Base-by-base conservation (phyloP, 2,329 filamentous ascomycete genomes). In the Plenodomus biglobosus region DNA sequence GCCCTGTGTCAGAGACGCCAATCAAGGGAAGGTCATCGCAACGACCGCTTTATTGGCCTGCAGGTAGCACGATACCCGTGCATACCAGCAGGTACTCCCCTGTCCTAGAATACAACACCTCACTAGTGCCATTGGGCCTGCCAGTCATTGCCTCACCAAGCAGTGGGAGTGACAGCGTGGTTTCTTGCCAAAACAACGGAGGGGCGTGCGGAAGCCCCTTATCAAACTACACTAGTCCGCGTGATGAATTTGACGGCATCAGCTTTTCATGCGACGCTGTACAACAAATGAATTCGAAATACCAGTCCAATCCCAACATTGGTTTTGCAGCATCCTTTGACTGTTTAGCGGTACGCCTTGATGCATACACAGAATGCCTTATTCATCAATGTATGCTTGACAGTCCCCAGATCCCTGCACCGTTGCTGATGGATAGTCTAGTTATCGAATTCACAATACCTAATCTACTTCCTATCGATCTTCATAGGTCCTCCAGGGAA, bases 331-430 rank as follows among this genome's bases (percentile, higher is more conserved):
- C 50, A 34, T 53, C 60, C 2, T 59, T 68, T 22, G 55, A 64
- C 38, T 63, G 63, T 46, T 46, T 68, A 35, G 46, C 62, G n/a
- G 56, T 70, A 13, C 51, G 41, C 17, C 50, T 61, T 16, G 55
- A 64, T 42, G n/a, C 32, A 11, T 56, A 56, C 15, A 52, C 50
- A 37, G 53, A 54, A 44, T 32, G 42, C 8, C 44, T 68, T 8
- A 54, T 70, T 19, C 46, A 64, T 30, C 62, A 66, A 40, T 70
- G 66, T 70, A 56, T 59, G 65, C 43, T 38, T 7, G 37, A 17
- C 8, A 8, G 30, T 8, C 21, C 35, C 24, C 17, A 35, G 32
- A 2, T 20, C 8, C 11, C 3, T n/a, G 38, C n/a, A n/a, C 13
- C 8, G 15, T 19, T 40, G 37, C 39, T 52, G 27, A 50, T 20